These are phyloP conservation scores for Pseudogymnoascus sp. DNA, from an alignment of 2,329 filamentous ascomycete species.

Conservation along the genomic window DNA sequence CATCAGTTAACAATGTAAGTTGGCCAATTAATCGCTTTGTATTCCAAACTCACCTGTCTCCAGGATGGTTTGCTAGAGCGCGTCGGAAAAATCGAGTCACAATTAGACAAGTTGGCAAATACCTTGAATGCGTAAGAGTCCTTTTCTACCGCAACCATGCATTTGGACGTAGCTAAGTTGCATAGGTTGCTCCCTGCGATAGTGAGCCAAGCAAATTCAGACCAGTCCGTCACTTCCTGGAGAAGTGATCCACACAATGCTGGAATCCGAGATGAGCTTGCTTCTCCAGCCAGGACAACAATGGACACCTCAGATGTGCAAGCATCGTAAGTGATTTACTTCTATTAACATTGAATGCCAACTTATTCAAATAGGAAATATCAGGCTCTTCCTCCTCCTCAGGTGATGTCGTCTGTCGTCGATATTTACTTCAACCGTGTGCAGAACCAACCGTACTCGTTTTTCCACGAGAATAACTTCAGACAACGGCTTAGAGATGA, in stretches of 20 bases:
- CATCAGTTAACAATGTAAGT: neutral
- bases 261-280: neutral
- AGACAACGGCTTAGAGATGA: constrained; percentile 22
- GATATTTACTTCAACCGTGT: constrained; percentile 29
- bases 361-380: neutral
- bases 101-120: neutral
- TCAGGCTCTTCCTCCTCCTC: neutral
- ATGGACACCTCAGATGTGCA: neutral
- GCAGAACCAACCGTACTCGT: constrained; percentile 32
- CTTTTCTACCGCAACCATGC: neutral
- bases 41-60: neutral
- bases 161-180: neutral
- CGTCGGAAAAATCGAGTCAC: neutral
- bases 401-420: constrained; percentile 14
- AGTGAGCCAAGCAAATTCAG: neutral
- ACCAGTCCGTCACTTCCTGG: constrained; percentile 1
- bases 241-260: neutral
- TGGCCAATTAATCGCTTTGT: neutral
- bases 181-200: neutral
- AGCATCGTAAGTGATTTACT: neutral
- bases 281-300: neutral
- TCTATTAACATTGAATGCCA: neutral
- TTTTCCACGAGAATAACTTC: constrained; percentile 30
- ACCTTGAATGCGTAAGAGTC: neutral
- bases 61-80: neutral